Evolutionary conservation across 805 yeast species (phyloP), one percentile per base, ranked within the genome.

Genomic region (Hagleromyces aurorensis): DNA sequence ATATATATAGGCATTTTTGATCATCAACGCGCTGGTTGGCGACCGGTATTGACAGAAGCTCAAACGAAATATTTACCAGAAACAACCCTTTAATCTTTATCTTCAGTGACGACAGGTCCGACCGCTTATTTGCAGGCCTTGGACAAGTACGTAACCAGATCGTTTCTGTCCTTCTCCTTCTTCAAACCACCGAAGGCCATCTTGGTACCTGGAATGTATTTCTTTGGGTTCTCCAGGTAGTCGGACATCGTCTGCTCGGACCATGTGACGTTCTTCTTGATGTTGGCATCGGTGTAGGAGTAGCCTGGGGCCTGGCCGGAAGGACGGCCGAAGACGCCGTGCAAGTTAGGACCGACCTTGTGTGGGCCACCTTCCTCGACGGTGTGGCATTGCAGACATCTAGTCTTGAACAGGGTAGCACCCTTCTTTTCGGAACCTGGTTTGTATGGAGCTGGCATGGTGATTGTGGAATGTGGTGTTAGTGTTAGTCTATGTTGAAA

Each of bases 181-280:
- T 91, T 91, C 68, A 91, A 77, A 72, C 98, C 98, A 70, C 96
- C 98, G 57, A 89, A 91, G 46, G 98, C 97, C 98, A 91, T 91
- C 82, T 91, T 91, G 72, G 97, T 91, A 67, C 98, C 98, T 62
- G 98, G 98, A 52, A 91, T 86, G 75, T 86, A 91, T 73, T 91
- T 91, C 93, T 91, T 91, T 71, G 98, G 98, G 83, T 91, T 91
- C 69, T 82, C 94, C 67, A 91, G 77, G 80, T 91, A 91, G 65
- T 83, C 94, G 52, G 80, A 72, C 81, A 91, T 75, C 64, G 85
- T 74, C 61, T 86, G 86, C 58, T 77, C 86, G 47, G 57, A 51
- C 98, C 98, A 91, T 38, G 52, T 51, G 42, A 91, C 94, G 59
- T 86, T 93, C 70, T 86, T 86, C 72, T 79, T 80, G 76, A 84